phyloP scores from a whole-genome alignment of 257 asterid genomes.

The Handroanthus guayacan region DNA sequence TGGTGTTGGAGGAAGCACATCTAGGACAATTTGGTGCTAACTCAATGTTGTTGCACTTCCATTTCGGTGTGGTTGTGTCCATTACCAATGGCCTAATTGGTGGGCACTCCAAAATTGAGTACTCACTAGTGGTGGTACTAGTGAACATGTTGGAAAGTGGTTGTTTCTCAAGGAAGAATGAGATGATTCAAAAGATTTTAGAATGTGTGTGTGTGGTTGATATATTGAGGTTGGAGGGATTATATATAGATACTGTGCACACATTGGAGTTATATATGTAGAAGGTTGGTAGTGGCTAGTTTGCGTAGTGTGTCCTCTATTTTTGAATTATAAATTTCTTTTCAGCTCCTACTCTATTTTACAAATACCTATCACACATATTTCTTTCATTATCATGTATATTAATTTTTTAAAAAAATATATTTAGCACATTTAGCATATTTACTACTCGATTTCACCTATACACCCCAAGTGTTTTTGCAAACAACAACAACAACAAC shows the following conservation, averaged over 20 bases:
- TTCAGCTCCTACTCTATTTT: no score
- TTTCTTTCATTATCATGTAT: no score
- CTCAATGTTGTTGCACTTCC: slow-evolving; percentile 57
- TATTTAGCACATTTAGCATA: no score
- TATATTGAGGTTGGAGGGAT: slow-evolving; percentile 33
- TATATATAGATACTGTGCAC: slow-evolving; percentile 37
- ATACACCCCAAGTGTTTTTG: no score
- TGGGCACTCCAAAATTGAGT: slow-evolving; percentile 47
- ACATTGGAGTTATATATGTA: slow-evolving; percentile 23
- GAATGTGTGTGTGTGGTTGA: slow-evolving; percentile 25
- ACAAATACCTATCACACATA: no score
- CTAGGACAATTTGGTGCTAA: slow-evolving; percentile 82
- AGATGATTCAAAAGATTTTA: background rate
- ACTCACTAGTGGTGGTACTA: slow-evolving; percentile 40
- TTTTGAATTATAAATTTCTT: slow-evolving; percentile 8
- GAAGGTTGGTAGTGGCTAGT: slow-evolving; percentile 41
- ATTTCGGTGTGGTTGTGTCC: slow-evolving; percentile 41
- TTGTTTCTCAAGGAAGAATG: slow-evolving; percentile 11
- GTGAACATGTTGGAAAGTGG: slow-evolving; percentile 46
- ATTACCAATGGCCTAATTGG: slow-evolving; percentile 45
- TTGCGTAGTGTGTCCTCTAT: slow-evolving; percentile 1
- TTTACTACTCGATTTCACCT: no score
- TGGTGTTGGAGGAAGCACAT: slow-evolving; percentile 86
- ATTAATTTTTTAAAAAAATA: no score
- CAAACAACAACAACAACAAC: no score